Percentiles rank a stretch among this genome's conserved stretches.
These are phyloP conservation scores for Metarhizium brunneum DNA, from an alignment of 2,329 filamentous ascomycete genomes.

Conservation along the genomic window DNA sequence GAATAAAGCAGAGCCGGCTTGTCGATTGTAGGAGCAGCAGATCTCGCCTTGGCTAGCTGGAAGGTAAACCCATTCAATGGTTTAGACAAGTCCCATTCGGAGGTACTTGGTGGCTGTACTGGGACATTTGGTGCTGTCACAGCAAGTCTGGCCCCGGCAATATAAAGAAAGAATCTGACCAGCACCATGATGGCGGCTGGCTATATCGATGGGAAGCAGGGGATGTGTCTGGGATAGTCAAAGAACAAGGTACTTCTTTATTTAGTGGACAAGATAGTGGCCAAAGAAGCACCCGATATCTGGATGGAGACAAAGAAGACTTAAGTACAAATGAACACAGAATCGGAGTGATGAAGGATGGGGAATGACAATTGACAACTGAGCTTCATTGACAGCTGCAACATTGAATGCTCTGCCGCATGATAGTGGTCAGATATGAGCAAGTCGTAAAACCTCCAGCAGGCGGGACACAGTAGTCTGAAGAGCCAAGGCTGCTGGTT, in stretches of 20 bases:
- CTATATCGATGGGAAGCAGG: not conserved
- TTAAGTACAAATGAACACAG: not conserved
- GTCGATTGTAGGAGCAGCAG: conserved; percentile 17
- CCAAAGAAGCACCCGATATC: not conserved
- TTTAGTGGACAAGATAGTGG: not conserved
- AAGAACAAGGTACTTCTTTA: not conserved
- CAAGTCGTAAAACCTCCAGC: not conserved
- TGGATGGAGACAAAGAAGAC: not conserved
- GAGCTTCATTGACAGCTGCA: not conserved
- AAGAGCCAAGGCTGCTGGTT: not conserved
- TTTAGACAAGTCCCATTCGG: conserved; percentile 23
- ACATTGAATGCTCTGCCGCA: too few species aligned
- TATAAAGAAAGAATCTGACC: not conserved
- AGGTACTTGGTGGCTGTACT: not conserved
- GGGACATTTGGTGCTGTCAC: not conserved
- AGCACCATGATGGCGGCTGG: not conserved
- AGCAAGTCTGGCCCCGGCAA: conserved; percentile 7
- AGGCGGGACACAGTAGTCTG: not conserved
- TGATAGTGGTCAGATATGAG: not conserved
- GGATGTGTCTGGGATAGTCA: not conserved
- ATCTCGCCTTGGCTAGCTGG: conserved; percentile 21
- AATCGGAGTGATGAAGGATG: not conserved
- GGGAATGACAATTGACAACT: not conserved
- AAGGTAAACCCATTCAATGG: conserved; percentile 30
- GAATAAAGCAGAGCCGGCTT: conserved; percentile 21